Conservation (phyloP, 1,284 basidiomycete species). For the Melampsora medusae region DNA sequence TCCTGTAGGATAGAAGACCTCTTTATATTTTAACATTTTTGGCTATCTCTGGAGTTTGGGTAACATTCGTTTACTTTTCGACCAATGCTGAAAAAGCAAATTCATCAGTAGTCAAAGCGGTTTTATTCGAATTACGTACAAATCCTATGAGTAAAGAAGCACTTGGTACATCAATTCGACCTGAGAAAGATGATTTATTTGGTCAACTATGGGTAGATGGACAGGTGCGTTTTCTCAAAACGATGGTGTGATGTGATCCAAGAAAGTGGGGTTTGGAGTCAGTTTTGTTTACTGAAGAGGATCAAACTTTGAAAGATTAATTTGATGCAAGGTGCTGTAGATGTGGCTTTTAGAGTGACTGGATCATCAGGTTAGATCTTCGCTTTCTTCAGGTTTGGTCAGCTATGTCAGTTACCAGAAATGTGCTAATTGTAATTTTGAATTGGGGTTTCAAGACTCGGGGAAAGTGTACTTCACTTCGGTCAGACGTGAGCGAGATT, state of each 20-base stretch:
- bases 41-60: slow-evolving; percentile 26
- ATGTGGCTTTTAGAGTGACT: slow-evolving; percentile 36
- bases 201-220: slow-evolving; percentile 40
- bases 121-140: slow-evolving; percentile 31
- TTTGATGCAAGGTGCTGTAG: slow-evolving; percentile 35
- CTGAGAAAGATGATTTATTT: slow-evolving; percentile 30
- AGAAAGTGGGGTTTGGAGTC: neutral
- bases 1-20: slow-evolving; percentile 18
- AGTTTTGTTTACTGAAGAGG: neutral
- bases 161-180: slow-evolving; percentile 17
- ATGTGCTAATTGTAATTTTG: neutral
- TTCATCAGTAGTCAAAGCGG: slow-evolving; percentile 32
- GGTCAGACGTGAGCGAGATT: slow-evolving; percentile 21
- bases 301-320: slow-evolving; percentile 11
- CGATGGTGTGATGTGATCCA: neutral
- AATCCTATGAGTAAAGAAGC: slow-evolving; percentile 4
- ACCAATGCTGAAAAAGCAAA: slow-evolving; percentile 39
- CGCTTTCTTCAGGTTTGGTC: neutral
- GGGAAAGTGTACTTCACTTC: slow-evolving; percentile 42
- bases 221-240: slow-evolving; percentile 11
- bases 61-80: slow-evolving; percentile 32
- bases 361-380: slow-evolving; percentile 32
- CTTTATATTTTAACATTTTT: slow-evolving; percentile 26
- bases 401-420: neutral
- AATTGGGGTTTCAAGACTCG: slow-evolving; percentile 10